Conservation (phyloP, 108 stramenopile genomes). For the Conticribra weissflogii region DNA sequence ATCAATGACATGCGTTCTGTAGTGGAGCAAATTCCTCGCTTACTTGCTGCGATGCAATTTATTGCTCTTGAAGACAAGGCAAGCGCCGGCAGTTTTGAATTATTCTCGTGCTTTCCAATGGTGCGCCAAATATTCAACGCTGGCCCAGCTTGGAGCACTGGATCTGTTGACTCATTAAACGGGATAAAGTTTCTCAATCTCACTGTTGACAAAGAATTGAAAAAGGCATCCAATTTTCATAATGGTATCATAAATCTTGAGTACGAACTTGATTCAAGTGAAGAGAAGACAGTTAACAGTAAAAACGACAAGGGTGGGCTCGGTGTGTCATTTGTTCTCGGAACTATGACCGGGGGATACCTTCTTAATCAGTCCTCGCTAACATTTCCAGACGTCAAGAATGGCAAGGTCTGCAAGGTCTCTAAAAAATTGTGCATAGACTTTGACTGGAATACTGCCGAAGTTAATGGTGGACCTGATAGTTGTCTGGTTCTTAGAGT, state of each 20-base stretch:
- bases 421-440: conserved; percentile 18
- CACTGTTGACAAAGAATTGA: conserved; percentile 8
- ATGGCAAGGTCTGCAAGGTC: conserved; percentile 15
- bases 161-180: conserved; percentile 1
- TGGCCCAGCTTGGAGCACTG: conserved; percentile 12
- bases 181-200: conserved; percentile 17
- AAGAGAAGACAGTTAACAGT: neutral
- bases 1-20: no score
- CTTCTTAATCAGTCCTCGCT: conserved; percentile 31
- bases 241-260: conserved; percentile 15
- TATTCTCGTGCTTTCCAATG: conserved; percentile 42
- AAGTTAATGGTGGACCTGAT: conserved; percentile 17
- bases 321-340: conserved; percentile 18
- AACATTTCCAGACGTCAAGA: conserved; percentile 7
- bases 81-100: conserved; percentile 63
- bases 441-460: conserved; percentile 37
- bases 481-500: conserved; percentile 26
- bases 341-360: conserved; percentile 30
- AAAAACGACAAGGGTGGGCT: conserved; percentile 10
- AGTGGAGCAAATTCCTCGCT: conserved; percentile 93
- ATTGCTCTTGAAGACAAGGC: conserved; percentile 71
- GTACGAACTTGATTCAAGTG: conserved; percentile 11
- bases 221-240: conserved; percentile 14
- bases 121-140: conserved; percentile 35
- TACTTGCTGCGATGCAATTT: conserved; percentile 96